Evolutionary conservation across 208 protist species (phyloP), one percentile per base, ranked within the genome.

Genomic region (Leishmania amazonensis): DNA sequence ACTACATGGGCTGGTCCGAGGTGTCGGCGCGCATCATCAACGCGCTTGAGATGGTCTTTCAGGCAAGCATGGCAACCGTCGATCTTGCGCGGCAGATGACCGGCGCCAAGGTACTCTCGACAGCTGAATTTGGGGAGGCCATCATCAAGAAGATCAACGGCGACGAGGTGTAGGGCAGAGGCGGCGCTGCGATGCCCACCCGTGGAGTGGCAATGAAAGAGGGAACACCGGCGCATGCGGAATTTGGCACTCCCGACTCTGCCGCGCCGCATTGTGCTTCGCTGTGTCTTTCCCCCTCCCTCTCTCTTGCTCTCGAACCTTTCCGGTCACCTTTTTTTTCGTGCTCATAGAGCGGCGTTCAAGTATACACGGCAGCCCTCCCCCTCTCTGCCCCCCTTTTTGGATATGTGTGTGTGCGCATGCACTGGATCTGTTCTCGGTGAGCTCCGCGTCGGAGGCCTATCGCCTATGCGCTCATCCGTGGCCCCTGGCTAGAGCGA

Each of bases 1-100:
- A 91, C 51, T 89, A 91, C 78, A 81, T 91, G 19, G 88, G 88
- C 40, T 91, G 88, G 88, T 70, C 76, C 7, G 83, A 89, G 72
- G 88, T 88, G 28, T 86, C 78, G 31, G 79, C 21, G 67, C 76
- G 78, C 64, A 82, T 91, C 42, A 60, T 80, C 35, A 81, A 82
- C 67, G 81, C 88, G 8, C 49, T 91, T n/a, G 88, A 89, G 72
- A 82, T 83, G 84, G 77, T 85, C 38, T 87, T 91, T 47, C 68
- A 81, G 38, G 74, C 80, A 0, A 86, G 86, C 47, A 75, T 76
- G 65, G 88, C 88, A 24, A 91, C 88, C 0, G 79, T 78, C 19
- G 88, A 91, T 38, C 77, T 91, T 9, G 58, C 88, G 3, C 71
- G 83, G 38, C 77, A 87, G 64, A 91, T 91, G 88, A 54, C 45